Conservation (phyloP, 345 rosid species). For the Populus euphratica region DNA sequence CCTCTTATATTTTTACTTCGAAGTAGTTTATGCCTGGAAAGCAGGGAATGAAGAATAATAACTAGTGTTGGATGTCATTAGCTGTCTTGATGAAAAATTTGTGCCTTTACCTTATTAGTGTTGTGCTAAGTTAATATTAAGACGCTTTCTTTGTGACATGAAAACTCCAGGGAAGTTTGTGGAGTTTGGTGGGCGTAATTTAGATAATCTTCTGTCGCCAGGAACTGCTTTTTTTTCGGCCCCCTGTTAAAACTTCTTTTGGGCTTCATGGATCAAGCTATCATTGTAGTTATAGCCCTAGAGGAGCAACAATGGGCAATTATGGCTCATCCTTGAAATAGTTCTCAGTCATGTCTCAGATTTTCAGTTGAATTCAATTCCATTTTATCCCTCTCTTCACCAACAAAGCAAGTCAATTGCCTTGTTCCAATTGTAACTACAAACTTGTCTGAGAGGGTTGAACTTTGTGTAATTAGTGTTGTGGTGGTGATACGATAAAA, state of each 20-base stretch:
- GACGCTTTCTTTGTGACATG: not conserved
- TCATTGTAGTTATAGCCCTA: not conserved
- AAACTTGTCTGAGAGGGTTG: too few relatives aligned
- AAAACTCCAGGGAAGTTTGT: not conserved
- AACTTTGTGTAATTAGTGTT: too few relatives aligned
- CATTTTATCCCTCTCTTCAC: too few relatives aligned
- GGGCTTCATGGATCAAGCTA: not conserved
- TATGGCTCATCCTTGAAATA: too few relatives aligned
- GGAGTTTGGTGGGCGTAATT: not conserved
- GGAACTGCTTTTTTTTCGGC: not conserved
- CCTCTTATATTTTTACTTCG: not conserved
- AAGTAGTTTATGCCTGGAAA: constrained; percentile 12
- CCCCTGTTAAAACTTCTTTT: not conserved
- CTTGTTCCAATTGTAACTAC: too few relatives aligned
- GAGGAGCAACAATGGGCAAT: too few relatives aligned
- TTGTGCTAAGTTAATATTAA: not conserved
- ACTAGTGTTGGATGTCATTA: not conserved
- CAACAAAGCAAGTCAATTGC: too few relatives aligned
- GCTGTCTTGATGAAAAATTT: not conserved
- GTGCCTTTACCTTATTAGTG: not conserved
- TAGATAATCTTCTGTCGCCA: not conserved
- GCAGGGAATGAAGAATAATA: not conserved
- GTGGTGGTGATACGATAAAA: too few relatives aligned
- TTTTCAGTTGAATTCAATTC: too few relatives aligned
- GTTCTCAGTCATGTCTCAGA: too few relatives aligned